Evolutionary conservation across 2,329 filamentous ascomycete species (phyloP).

Genomic region (Fusarium humuli): DNA sequence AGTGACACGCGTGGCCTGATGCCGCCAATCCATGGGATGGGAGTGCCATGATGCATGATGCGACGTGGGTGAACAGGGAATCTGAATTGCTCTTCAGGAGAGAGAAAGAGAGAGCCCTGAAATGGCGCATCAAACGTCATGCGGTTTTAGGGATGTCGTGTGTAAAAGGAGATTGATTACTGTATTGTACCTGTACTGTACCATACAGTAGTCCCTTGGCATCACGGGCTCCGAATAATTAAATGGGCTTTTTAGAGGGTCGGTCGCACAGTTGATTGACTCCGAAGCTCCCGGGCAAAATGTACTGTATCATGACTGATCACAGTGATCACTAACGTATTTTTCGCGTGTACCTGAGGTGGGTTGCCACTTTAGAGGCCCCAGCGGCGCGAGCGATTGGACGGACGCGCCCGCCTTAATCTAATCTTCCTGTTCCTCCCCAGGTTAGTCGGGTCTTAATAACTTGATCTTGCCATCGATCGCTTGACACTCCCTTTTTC

Average conservation of each 20-base stretch:
- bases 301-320: conserved; percentile 24
- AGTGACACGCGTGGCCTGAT: conserved; percentile 36
- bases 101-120: conserved; percentile 4
- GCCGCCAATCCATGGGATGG: conserved; percentile 13
- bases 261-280: conserved; percentile 25
- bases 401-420: conserved; percentile 37
- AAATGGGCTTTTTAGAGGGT: conserved; percentile 8
- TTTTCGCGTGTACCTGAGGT: conserved; percentile 30
- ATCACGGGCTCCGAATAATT: conserved; percentile 3
- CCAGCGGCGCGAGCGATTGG: conserved; percentile 36
- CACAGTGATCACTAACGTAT: background rate
- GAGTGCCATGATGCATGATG: conserved; percentile 28
- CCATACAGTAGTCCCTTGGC: conserved; percentile 2
- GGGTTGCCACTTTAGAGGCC: conserved; percentile 31
- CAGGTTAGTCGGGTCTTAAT: conserved; percentile 29
- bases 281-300: conserved; percentile 35
- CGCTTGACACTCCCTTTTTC: conserved; percentile 36
- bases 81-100: conserved; percentile 9
- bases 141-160: background rate
- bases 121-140: conserved; percentile 1
- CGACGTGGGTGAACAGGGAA: conserved; percentile 18
- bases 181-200: background rate
- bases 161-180: conserved; percentile 24
- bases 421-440: conserved; percentile 33
- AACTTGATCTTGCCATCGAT: conserved; percentile 38